Conservation (phyloP, 768 basidiomycete genomes). For the Paxillus rubicundulus region DNA sequence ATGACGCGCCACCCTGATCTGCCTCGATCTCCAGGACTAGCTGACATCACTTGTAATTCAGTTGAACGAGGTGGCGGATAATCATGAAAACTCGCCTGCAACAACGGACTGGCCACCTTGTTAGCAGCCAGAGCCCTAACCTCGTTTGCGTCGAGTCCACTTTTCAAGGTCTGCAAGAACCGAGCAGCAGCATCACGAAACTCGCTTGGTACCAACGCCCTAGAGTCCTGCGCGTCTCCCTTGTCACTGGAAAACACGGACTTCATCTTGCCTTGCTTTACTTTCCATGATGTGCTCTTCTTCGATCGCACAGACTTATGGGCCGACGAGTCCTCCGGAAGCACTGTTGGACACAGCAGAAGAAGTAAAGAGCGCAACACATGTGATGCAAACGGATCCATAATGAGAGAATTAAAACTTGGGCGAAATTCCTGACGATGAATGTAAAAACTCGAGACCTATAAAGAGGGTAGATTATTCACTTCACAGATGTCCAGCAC, state of each 20-base stretch:
- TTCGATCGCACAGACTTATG: constrained; percentile 67
- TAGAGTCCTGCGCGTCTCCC: constrained; percentile 32
- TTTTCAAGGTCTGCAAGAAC: constrained; percentile 51
- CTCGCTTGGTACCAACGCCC: constrained; percentile 38
- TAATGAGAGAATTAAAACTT: constrained; percentile 59
- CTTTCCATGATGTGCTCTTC: constrained; percentile 80
- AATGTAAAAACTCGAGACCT: constrained; percentile 15
- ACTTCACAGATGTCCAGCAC: constrained; percentile 66
- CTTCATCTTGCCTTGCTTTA: constrained; percentile 75
- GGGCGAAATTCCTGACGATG: constrained; percentile 65
- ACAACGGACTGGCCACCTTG: constrained; percentile 72
- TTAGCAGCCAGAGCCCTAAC: constrained; percentile 72
- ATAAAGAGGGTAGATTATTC: constrained; percentile 13
- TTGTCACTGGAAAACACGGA: constrained; percentile 62
- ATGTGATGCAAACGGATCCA: constrained; percentile 90
- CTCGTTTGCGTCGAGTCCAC: constrained; percentile 63
- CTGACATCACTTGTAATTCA: constrained; percentile 37
- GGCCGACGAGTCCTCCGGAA: constrained; percentile 36
- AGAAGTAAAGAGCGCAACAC: constrained; percentile 78
- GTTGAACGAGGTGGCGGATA: constrained; percentile 7
- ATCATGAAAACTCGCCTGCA: constrained; percentile 51
- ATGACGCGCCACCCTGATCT: constrained; percentile 54
- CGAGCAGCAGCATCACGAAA: constrained; percentile 46
- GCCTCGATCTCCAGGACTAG: constrained; percentile 83
- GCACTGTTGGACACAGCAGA: constrained; percentile 65